Conservation (phyloP, 768 basidiomycete genomes). For the Lactifluus piperatus region DNA sequence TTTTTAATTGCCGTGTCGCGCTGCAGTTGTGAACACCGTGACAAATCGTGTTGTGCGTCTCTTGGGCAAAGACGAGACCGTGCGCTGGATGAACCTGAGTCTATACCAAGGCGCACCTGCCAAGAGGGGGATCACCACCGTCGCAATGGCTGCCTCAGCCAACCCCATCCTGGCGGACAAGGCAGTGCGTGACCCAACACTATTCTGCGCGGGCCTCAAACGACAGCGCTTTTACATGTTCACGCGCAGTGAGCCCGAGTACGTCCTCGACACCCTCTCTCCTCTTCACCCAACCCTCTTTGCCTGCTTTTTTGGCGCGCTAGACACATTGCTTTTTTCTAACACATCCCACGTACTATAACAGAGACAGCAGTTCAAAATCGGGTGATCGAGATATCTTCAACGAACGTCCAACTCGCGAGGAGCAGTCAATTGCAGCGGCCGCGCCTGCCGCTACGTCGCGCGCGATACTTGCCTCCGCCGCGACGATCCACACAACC, state of each 20-base stretch:
- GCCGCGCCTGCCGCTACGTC: conserved; percentile 41
- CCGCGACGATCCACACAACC: conserved; percentile 91
- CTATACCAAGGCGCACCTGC: conserved; percentile 92
- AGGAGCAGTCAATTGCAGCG: conserved; percentile 84
- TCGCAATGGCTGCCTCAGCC: conserved; percentile 91
- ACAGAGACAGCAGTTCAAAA: conserved; percentile 60
- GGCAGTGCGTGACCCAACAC: conserved; percentile 75
- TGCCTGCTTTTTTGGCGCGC: too few species aligned
- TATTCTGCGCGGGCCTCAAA: conserved; percentile 92
- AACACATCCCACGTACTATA: neutral
- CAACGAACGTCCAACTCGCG: conserved; percentile 94
- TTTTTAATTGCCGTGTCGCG: neutral
- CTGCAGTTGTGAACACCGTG: conserved; percentile 88
- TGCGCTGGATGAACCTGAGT: conserved; percentile 80
- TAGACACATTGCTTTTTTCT: too few species aligned
- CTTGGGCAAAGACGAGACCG: conserved; percentile 88
- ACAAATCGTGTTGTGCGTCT: conserved; percentile 87
- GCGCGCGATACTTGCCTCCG: conserved; percentile 61
- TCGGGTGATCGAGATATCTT: conserved; percentile 91
- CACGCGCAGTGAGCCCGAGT: conserved; percentile 86
- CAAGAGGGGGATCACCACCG: conserved; percentile 77
- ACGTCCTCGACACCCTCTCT: conserved; percentile 8
- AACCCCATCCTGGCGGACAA: conserved; percentile 91
- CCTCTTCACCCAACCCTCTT: too few species aligned
- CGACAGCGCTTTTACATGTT: conserved; percentile 92